Percentiles rank a stretch among this genome's conserved stretches.
Evolutionary conservation across 148 eudicot species (phyloP).

Genomic region (Spergularia marina): DNA sequence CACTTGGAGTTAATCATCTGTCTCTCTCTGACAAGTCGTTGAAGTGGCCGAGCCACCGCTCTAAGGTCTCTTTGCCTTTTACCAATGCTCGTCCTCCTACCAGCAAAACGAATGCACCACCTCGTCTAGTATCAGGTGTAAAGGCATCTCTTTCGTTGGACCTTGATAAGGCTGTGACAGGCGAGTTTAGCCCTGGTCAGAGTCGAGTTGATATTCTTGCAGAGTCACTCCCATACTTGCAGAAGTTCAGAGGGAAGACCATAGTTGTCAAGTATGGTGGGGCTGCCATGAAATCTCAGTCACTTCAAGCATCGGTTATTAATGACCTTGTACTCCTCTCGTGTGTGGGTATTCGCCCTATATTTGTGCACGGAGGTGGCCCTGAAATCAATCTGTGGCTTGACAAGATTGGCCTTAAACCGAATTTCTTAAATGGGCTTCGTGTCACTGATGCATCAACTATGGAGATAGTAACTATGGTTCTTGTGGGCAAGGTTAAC

Average conservation of each 20-base stretch:
- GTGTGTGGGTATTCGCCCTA: constrained; percentile 63
- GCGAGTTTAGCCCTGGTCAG: constrained; percentile 32
- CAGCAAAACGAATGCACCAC: background rate
- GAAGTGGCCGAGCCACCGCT: constrained; percentile 9
- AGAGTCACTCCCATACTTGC: constrained; percentile 73
- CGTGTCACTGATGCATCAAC: constrained; percentile 73
- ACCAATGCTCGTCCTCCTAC: constrained; percentile 4
- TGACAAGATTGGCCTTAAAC: constrained; percentile 46
- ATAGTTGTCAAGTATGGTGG: constrained; percentile 81
- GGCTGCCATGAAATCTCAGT: constrained; percentile 78
- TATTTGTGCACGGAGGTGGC: constrained; percentile 80
- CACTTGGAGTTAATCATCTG: constrained; percentile 7
- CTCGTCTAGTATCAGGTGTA: background rate
- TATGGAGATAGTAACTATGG: constrained; percentile 88
- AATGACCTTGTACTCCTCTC: constrained; percentile 65
- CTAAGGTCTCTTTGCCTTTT: constrained; percentile 4
- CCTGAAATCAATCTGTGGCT: constrained; percentile 80
- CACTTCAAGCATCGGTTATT: constrained; percentile 69
- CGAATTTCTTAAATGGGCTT: constrained; percentile 63
- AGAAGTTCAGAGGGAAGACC: constrained; percentile 72
- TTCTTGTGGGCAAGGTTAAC: constrained; percentile 73
- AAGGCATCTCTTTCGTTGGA: constrained; percentile 16
- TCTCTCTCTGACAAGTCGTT: constrained; percentile 14
- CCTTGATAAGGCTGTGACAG: background rate
- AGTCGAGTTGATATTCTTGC: constrained; percentile 68